Conservation (phyloP, 805 yeast genomes). For the Zygoascus tannicola region DNA sequence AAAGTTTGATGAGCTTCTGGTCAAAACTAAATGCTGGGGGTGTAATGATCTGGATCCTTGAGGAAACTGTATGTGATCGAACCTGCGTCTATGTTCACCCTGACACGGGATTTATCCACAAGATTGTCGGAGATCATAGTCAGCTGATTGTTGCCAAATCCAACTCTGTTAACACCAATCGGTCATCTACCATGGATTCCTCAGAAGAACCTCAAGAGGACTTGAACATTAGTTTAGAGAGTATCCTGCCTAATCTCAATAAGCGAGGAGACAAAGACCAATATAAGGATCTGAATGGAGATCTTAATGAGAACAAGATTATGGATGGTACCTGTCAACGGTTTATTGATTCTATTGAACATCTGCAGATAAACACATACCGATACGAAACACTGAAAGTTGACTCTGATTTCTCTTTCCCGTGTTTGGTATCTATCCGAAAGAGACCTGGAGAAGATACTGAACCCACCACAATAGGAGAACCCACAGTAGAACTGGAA, state of each 20-base stretch:
- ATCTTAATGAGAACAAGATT: neutral
- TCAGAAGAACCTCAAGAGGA: neutral
- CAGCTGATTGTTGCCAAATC: neutral
- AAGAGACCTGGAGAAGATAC: neutral
- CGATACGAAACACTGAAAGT: neutral
- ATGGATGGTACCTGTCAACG: neutral
- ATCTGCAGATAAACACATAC: neutral
- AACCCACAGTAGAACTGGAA: conserved; percentile 40
- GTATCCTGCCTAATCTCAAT: neutral
- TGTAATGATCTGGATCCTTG: conserved; percentile 73
- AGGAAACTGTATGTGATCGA: conserved; percentile 48
- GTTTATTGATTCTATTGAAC: neutral
- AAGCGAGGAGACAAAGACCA: neutral
- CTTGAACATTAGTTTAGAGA: neutral
- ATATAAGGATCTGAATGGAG: neutral
- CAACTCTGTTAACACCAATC: neutral
- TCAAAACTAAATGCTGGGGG: conserved; percentile 54
- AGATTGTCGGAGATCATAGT: conserved; percentile 9
- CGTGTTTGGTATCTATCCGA: neutral
- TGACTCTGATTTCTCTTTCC: neutral
- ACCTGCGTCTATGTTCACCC: conserved; percentile 21
- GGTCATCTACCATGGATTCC: neutral
- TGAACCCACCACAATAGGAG: neutral
- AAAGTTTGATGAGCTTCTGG: conserved; percentile 87
- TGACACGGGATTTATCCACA: conserved; percentile 3